Percentiles rank a stretch among this genome's conserved stretches.
Evolutionary conservation across 192 early-diverging fungal genomes (phyloP).

Genomic region (Phlyctochytrium arcticum): DNA sequence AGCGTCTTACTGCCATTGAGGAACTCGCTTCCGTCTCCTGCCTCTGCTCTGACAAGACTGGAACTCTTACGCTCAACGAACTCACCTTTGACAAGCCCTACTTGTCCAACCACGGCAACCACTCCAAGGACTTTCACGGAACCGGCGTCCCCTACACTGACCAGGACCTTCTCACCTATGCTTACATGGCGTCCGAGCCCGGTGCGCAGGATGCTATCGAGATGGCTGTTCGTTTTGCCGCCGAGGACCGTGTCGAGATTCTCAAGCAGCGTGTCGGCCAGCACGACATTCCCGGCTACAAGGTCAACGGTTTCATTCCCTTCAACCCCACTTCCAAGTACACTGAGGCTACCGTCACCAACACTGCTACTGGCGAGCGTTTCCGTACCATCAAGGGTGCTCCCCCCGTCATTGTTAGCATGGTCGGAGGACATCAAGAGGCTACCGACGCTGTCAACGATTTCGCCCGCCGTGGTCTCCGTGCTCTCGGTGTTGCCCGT

Average conservation of each 20-base stretch:
- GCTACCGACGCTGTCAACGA: conserved; percentile 77
- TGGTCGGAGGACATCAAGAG: conserved; percentile 64
- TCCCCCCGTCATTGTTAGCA: conserved; percentile 84
- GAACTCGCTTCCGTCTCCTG: conserved; percentile 88
- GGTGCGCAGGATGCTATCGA: conserved; percentile 90
- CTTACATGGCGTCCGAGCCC: conserved; percentile 78
- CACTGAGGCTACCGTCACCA: conserved; percentile 81
- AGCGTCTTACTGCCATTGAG: conserved; percentile 91
- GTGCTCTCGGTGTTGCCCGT: conserved; percentile 89
- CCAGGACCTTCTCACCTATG: conserved; percentile 76
- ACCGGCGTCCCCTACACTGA: conserved; percentile 44
- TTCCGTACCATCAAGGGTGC: conserved; percentile 94
- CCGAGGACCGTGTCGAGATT: conserved; percentile 65
- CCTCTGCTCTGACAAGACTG: conserved; percentile 93
- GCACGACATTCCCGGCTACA: conserved; percentile 88
- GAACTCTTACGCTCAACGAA: conserved; percentile 90
- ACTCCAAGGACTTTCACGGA: conserved; percentile 63
- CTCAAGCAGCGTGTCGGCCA: conserved; percentile 58
- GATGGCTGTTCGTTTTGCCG: conserved; percentile 76
- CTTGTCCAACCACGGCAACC: conserved; percentile 38
- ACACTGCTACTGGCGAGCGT: conserved; percentile 63
- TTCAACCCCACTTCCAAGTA: conserved; percentile 93
- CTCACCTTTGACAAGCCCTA: conserved; percentile 84
- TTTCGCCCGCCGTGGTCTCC: conserved; percentile 83
- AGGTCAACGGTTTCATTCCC: conserved; percentile 84